Conservation (phyloP, 2,329 filamentous ascomycete genomes). For the Esteya vermicola region DNA sequence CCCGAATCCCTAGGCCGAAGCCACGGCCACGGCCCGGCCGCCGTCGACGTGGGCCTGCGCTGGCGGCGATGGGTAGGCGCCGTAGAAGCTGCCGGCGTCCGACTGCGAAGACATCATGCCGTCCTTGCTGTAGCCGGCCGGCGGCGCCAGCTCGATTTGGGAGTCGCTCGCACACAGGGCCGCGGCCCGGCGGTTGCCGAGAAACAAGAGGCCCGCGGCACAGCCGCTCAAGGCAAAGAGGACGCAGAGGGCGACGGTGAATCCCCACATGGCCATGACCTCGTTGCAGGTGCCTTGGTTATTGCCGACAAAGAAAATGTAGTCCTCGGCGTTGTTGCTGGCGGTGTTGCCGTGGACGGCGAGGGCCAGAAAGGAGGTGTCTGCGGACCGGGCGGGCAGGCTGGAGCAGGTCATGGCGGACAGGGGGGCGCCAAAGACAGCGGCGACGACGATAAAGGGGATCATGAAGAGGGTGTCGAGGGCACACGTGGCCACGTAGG, state of each 20-base stretch:
- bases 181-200: constrained; percentile 30
- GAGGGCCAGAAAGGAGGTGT: constrained; percentile 27
- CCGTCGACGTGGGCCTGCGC: too few species aligned
- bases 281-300: constrained; percentile 59
- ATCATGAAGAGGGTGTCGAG: constrained; percentile 59
- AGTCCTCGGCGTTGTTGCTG: constrained; percentile 17
- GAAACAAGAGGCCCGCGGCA: constrained; percentile 47
- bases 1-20: constrained; percentile 8
- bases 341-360: constrained; percentile 17
- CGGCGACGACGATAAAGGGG: constrained; percentile 63
- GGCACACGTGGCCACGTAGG: constrained; percentile 55
- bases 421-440: constrained; percentile 66
- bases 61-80: too few species aligned
- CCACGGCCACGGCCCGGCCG: neutral
- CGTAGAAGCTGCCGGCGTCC: too few species aligned
- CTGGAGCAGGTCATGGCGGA: constrained; percentile 59
- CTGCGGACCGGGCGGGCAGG: constrained; percentile 26
- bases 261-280: constrained; percentile 77
- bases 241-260: constrained; percentile 65
- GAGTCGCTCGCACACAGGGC: constrained; percentile 21
- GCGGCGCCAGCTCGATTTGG: constrained; percentile 7
- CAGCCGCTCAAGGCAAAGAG: constrained; percentile 52
- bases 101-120: neutral
- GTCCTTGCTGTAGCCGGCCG: neutral
- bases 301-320: constrained; percentile 33